Percentiles rank a stretch among this genome's conserved stretches.
phyloP scores from a whole-genome alignment of 371 early-diverging fungal species.

The Mortierella sp. region DNA sequence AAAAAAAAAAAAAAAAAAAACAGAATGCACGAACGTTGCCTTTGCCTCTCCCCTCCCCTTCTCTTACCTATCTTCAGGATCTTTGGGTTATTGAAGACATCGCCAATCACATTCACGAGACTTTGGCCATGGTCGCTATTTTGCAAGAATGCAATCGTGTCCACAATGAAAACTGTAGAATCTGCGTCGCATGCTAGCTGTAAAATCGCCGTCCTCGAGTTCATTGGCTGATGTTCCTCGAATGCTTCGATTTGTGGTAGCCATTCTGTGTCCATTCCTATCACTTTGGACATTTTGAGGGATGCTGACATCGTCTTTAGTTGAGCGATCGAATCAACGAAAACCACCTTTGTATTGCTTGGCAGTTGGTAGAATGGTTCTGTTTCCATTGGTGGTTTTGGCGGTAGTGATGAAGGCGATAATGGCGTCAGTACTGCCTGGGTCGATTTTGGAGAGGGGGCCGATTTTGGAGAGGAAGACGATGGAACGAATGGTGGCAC shows the following conservation, averaged over 20 bases:
- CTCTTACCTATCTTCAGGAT: conserved; percentile 27
- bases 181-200: conserved; percentile 28
- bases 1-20: background rate
- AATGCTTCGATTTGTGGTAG: conserved; percentile 21
- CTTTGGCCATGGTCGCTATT: background rate
- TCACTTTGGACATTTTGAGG: conserved; percentile 3
- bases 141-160: conserved; percentile 23
- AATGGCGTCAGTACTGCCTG: no score
- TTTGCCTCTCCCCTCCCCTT: background rate
- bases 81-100: conserved; percentile 4
- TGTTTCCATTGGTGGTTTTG: background rate
- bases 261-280: conserved; percentile 47
- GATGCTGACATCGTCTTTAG: conserved; percentile 6
- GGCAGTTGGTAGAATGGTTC: conserved; percentile 20
- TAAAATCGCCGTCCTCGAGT: conserved; percentile 21
- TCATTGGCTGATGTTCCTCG: background rate
- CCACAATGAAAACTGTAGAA: conserved; percentile 30
- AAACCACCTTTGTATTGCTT: background rate
- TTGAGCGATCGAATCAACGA: conserved; percentile 15
- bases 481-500: no score
- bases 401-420: background rate
- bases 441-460: no score
- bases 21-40: background rate
- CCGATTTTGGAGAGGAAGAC: no score
- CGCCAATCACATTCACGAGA: conserved; percentile 18